Evolutionary conservation across 345 rosid genomes (phyloP), one percentile per base, ranked within the genome.

Genomic region (Carallia brachiata): DNA sequence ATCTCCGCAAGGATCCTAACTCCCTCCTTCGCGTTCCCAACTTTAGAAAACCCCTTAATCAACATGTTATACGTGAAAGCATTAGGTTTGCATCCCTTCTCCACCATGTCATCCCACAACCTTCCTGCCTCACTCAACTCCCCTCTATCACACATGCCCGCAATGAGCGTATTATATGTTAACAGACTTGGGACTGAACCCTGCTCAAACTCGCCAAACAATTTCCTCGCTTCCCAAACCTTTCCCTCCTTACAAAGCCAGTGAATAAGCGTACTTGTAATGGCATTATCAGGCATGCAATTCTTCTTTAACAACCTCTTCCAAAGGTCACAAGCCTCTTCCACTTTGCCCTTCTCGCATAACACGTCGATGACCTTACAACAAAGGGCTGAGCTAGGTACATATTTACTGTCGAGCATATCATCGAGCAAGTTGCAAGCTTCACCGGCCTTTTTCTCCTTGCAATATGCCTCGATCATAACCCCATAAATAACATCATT

Each of bases 401-500:
- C 78, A 64, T 83, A 91, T 65, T 77, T 72, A 60, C 72, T 88
- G n/a, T 81, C 82, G 48, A 93, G 84, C 96, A 93, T 91, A 73
- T 89, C 94, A 50, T 78, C 79, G 6, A 89, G 75, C 85, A 93
- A 55, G 76, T 89, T 89, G 36, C 72, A 80, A 2, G 97, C 96
- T 81, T 88, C 94, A 1, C 92, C 92, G 0, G 91, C 76, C 68
- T 70, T 89, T 77, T 80, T 89, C 67, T 81, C 91, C 63, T 77
- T 87, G 30, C 98, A 89, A 37, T 82, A 76, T 4, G 89, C 96
- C 61, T 87, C 80, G 6, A 93, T 84, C 94, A 91, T 88, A 57
- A 89, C 92, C n/a, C 94, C 94, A 39, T 89, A 90, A 18, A 92
- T 90, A 70, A 91, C 88, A 17, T 93, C 98, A 82, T 89, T 93